These are phyloP conservation scores for Colletotrichum tropicale DNA, from an alignment of 2,329 filamentous ascomycete species.

Conservation along the genomic window DNA sequence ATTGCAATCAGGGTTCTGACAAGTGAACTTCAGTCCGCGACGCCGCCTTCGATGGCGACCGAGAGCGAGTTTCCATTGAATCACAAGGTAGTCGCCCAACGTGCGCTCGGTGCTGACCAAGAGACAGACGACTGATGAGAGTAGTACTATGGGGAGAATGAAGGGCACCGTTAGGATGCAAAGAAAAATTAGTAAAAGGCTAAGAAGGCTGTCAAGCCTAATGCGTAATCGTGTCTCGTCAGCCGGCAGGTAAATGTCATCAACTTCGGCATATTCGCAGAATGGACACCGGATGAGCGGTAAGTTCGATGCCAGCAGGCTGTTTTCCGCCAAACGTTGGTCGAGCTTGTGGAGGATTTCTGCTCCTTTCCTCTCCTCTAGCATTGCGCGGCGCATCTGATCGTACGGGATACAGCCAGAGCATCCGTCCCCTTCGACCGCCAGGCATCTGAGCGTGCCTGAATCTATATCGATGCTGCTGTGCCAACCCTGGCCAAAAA, in stretches of 20 bases:
- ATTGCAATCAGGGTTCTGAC: constrained; percentile 71
- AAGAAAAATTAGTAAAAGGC: constrained; percentile 54
- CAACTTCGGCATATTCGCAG: constrained; percentile 88
- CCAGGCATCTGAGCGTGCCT: constrained; percentile 83
- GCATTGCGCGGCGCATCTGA: constrained; percentile 75
- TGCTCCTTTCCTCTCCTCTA: constrained; percentile 69
- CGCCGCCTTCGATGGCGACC: constrained; percentile 71
- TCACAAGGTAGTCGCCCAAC: constrained; percentile 43
- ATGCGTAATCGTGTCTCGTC: constrained; percentile 60
- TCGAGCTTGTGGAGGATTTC: constrained; percentile 80
- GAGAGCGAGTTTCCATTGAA: constrained; percentile 64
- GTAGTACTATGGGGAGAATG: constrained; percentile 54
- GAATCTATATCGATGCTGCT: constrained; percentile 75
- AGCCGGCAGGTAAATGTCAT: constrained; percentile 72
- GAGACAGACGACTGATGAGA: constrained; percentile 50
- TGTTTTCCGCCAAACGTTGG: constrained; percentile 78
- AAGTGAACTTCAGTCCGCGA: constrained; percentile 78
- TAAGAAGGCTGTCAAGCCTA: constrained; percentile 54
- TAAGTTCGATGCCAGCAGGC: constrained; percentile 73
- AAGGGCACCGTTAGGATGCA: constrained; percentile 61
- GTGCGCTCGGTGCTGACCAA: constrained; percentile 46
- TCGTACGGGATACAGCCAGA: constrained; percentile 72
- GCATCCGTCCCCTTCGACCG: constrained; percentile 74
- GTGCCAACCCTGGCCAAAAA: constrained; percentile 93
- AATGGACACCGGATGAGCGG: constrained; percentile 87